A percentile compares a stretch with the other conserved stretches of the same genome.
These are phyloP conservation scores for Nidularia sp. DNA, from an alignment of 768 basidiomycete species.

Conservation along the genomic window DNA sequence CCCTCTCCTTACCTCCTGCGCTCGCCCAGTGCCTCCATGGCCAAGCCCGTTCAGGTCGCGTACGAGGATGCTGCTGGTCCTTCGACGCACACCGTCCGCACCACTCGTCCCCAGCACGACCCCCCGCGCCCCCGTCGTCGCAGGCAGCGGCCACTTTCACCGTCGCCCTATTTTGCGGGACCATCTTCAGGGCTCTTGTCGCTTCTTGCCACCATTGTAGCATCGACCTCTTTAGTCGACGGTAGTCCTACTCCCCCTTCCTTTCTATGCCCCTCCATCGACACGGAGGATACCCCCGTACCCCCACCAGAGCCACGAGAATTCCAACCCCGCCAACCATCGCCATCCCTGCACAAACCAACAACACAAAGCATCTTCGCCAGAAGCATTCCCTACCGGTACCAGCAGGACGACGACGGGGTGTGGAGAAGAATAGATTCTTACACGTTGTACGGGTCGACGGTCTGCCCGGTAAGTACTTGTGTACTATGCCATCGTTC, in stretches of 20 bases:
- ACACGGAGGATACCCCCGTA: constrained; percentile 8
- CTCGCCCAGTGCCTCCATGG: constrained; percentile 38
- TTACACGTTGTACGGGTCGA: constrained; percentile 72
- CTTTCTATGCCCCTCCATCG: constrained; percentile 58
- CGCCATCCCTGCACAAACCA: constrained; percentile 1
- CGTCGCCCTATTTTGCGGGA: not conserved
- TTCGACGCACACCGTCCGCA: constrained; percentile 5
- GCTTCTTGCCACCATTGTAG: constrained; percentile 51
- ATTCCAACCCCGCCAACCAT: constrained; percentile 3
- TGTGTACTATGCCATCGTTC: constrained; percentile 1
- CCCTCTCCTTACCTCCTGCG: constrained; percentile 27
- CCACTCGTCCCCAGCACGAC: not conserved
- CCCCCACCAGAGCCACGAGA: not conserved
- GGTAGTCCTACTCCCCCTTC: constrained; percentile 51
- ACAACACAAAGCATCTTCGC: not conserved
- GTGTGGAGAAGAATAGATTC: constrained; percentile 50
- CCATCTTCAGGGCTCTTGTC: constrained; percentile 51
- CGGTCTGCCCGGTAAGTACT: constrained; percentile 50
- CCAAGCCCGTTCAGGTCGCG: constrained; percentile 46
- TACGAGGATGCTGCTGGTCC: constrained; percentile 18
- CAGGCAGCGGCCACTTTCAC: not conserved
- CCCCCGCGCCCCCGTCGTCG: not conserved
- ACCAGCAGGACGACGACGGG: constrained; percentile 46
- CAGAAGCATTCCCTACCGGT: constrained; percentile 50
- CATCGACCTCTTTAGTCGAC: constrained; percentile 39